phyloP scores from a whole-genome alignment of 192 early-diverging fungal genomes.

The Backusella westeae region DNA sequence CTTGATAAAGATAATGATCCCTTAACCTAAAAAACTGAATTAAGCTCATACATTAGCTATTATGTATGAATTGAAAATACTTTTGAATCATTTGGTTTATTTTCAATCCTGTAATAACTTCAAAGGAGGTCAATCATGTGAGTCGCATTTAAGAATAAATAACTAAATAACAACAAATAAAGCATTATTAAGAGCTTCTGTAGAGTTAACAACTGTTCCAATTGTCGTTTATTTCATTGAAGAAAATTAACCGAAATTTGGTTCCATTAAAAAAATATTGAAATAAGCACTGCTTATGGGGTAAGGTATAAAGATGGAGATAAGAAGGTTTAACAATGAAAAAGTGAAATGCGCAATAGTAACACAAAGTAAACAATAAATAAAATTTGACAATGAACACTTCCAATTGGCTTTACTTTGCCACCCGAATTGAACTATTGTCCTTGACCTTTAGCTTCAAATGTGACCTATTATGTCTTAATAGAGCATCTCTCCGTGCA shows the following conservation, averaged over 20 bases:
- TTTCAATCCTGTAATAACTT: neutral
- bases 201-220: neutral
- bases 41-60: neutral
- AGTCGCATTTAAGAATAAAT: neutral
- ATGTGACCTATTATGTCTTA: slow-evolving; percentile 5
- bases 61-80: neutral
- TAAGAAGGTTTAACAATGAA: neutral
- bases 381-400: neutral
- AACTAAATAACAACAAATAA: neutral
- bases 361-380: neutral
- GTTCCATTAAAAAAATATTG: neutral
- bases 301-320: neutral
- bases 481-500: neutral
- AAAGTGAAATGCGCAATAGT: neutral
- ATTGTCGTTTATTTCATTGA: neutral
- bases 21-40: neutral
- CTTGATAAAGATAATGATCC: neutral
- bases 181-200: neutral
- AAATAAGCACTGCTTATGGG: neutral
- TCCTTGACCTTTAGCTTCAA: neutral
- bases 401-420: neutral
- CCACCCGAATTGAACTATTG: neutral
- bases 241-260: neutral
- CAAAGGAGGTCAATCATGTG: neutral
- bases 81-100: neutral